Conservation (phyloP, 768 basidiomycete genomes). For the Porpolomopsis calyptriformis region DNA sequence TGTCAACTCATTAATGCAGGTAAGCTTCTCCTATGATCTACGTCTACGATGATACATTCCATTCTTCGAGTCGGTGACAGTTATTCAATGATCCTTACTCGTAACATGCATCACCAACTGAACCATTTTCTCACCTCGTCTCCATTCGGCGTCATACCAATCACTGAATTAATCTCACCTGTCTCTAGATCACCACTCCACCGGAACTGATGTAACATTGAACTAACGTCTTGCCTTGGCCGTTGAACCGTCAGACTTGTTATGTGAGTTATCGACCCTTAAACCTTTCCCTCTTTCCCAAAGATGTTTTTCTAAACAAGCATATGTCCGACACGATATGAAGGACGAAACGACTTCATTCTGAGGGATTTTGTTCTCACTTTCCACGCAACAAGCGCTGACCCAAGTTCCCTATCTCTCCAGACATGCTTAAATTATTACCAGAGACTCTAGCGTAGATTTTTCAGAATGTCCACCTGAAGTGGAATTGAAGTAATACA, state of each 20-base stretch:
- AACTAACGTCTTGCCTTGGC: too few relatives aligned
- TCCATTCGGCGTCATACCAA: background rate
- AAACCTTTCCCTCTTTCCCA: slow-evolving; percentile 16
- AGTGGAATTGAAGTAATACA: too few relatives aligned
- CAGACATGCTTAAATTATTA: too few relatives aligned
- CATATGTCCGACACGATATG: slow-evolving; percentile 63
- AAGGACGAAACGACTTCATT: slow-evolving; percentile 39
- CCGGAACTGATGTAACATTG: too few relatives aligned
- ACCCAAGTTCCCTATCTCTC: background rate
- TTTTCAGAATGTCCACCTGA: too few relatives aligned
- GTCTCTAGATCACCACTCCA: too few relatives aligned
- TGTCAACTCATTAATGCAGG: too few relatives aligned
- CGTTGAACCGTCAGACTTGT: too few relatives aligned
- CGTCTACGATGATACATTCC: slow-evolving; percentile 71
- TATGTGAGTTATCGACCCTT: background rate
- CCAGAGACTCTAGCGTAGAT: too few relatives aligned
- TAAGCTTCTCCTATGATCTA: too few relatives aligned
- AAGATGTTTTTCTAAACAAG: slow-evolving; percentile 53
- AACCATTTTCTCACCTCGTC: slow-evolving; percentile 19
- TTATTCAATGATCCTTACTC: slow-evolving; percentile 60
- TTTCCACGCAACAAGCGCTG: background rate
- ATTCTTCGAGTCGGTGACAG: slow-evolving; percentile 63
- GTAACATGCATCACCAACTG: slow-evolving; percentile 70
- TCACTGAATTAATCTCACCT: too few relatives aligned
- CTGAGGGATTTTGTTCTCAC: slow-evolving; percentile 30